Evolutionary conservation across 768 basidiomycete species (phyloP).

Genomic region (Pleurotus citrinopileatus): DNA sequence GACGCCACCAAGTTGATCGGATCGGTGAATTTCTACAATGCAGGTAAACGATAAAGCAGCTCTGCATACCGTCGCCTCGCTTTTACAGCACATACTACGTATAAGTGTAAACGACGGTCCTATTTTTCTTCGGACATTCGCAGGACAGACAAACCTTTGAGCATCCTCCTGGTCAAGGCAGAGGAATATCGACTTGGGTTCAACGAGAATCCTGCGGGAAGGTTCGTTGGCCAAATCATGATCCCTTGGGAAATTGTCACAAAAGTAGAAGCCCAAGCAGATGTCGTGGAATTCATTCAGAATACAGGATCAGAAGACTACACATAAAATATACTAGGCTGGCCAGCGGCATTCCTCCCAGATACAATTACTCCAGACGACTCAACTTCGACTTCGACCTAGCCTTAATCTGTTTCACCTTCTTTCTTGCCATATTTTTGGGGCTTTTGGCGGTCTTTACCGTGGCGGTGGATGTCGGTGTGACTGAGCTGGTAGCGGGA

Average conservation of each 20-base stretch:
- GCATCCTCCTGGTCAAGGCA: slow-evolving; percentile 77
- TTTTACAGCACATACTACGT: slow-evolving; percentile 61
- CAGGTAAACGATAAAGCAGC: slow-evolving; percentile 20
- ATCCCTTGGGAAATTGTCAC: slow-evolving; percentile 69
- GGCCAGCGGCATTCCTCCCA: too few species aligned
- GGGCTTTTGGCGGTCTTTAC: not conserved
- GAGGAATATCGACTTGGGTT: slow-evolving; percentile 65
- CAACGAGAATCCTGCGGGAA: slow-evolving; percentile 41
- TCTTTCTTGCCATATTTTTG: not conserved
- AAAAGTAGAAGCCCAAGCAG: slow-evolving; percentile 44
- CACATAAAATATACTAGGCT: too few species aligned
- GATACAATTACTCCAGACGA: not conserved
- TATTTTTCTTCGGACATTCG: slow-evolving; percentile 81
- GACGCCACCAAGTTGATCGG: too few species aligned
- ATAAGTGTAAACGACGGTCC: slow-evolving; percentile 70
- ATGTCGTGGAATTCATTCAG: not conserved
- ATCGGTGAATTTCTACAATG: too few species aligned
- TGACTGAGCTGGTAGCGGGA: not conserved
- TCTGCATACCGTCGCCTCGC: slow-evolving; percentile 29
- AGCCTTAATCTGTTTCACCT: too few species aligned
- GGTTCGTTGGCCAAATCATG: slow-evolving; percentile 76
- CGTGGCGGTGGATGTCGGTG: not conserved
- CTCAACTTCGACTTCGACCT: not conserved
- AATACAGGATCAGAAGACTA: too few species aligned
- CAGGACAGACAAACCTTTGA: slow-evolving; percentile 84